phyloP scores from a whole-genome alignment of 2,329 filamentous ascomycete genomes.

The Gremmenia infestans region DNA sequence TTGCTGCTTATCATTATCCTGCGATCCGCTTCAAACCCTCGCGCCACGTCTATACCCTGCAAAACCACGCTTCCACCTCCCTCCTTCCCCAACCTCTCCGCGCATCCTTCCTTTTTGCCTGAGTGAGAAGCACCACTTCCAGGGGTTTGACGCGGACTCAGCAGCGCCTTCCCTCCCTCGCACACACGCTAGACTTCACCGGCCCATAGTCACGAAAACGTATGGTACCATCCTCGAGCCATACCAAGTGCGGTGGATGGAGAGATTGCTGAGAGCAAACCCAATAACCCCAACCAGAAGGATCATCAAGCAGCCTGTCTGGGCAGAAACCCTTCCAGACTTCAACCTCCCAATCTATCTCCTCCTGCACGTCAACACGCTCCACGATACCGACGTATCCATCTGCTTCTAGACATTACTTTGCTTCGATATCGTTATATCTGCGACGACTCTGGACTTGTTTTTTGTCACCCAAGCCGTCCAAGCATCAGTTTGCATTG shows the following conservation, averaged over 20 bases:
- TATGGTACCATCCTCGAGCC: neutral
- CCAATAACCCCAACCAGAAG: conserved; percentile 2
- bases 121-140: neutral
- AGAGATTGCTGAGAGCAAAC: neutral
- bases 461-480: conserved; percentile 3
- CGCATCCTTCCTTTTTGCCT: neutral
- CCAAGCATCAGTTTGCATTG: conserved; percentile 7
- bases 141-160: neutral
- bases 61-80: neutral
- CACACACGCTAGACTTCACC: neutral
- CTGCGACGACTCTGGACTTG: conserved; percentile 9
- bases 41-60: neutral
- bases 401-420: neutral
- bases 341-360: neutral
- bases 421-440: conserved; percentile 1
- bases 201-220: neutral
- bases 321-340: neutral
- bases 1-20: neutral
- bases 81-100: neutral
- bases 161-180: neutral
- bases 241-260: neutral
- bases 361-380: neutral
- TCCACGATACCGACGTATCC: neutral
- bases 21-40: neutral
- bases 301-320: conserved; percentile 8